Conservation (phyloP, 176 grass and related monocot genomes). For the Melocanna baccifera region DNA sequence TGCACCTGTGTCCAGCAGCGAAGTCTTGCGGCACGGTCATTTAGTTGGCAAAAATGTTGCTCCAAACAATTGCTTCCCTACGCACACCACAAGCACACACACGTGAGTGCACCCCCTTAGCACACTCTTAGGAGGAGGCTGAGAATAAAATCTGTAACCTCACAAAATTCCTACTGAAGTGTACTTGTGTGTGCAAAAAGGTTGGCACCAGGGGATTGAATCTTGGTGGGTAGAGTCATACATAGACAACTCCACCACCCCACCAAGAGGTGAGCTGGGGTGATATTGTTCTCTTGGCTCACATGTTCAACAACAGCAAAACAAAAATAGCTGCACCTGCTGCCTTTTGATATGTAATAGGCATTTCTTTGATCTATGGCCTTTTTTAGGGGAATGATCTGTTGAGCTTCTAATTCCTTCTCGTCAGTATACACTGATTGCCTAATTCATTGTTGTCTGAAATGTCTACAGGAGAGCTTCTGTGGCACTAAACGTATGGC, state of each 20-base stretch:
- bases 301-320: too few species aligned
- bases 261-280: background rate
- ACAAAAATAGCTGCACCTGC: background rate
- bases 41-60: background rate
- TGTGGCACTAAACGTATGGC: slow-evolving; percentile 92
- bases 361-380: background rate
- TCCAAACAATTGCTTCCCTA: background rate
- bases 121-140: too few species aligned
- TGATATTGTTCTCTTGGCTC: background rate
- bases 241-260: too few species aligned
- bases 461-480: slow-evolving; percentile 65
- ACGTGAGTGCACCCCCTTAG: too few species aligned
- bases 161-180: too few species aligned
- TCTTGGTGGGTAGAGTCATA: too few species aligned
- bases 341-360: background rate
- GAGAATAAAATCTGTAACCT: too few species aligned
- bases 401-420: background rate
- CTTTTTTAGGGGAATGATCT: background rate
- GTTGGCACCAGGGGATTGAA: too few species aligned
- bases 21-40: background rate
- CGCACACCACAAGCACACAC: too few species aligned
- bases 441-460: background rate
- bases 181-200: too few species aligned
- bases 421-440: background rate
- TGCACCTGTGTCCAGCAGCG: background rate